Base-by-base conservation (phyloP, 805 yeast genomes). In the Nakazawaea populi region DNA sequence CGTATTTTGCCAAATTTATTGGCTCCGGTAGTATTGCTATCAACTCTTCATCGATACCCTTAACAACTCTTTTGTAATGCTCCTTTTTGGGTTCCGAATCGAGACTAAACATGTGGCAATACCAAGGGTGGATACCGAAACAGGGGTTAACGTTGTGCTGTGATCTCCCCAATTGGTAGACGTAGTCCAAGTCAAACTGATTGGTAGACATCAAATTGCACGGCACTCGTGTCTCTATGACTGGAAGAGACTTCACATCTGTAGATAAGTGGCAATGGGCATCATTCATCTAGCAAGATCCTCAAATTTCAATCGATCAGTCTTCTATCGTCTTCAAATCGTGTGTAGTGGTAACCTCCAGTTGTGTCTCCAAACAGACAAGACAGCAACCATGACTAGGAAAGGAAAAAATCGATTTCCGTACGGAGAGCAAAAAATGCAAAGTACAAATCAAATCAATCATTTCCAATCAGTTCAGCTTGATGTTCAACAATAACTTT, bases 41-140 rank as follows among this genome's bases (percentile, higher is more conserved):
- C 36, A 85, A 61, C 30, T 65, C 58, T 46, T 51, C 64, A 39
- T 42, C 61, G 31, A 58, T 62, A 46, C 70, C 77, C 48, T 52
- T 56, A 39, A 91, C 67, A 0, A 89, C 77, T 0, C 58, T 29
- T 1, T 53, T 46, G 59, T 91, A 91, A 63, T 91, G 97, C 3
- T 54, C 60, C 14, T 40, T 18, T 56, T 83, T 84, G 35, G 59
- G 55, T 1, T 58, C 59, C 3, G 14, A 14, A 0, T 57, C 53
- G 1, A 66, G 58, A 2, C 77, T 68, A 55, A 80, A 85, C 18
- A 84, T 55, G 63, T 91, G 96, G 3, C 82, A 67, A 60, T 79
- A 91, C 98, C 98, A 92, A 0, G 99, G 99, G 65, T 92, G 99
- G 1, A 89, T 70, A 0, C 98, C 96, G 60, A 79, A 77, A 39